These are phyloP conservation scores for Halophytophthora polymorphica DNA, from an alignment of 352 stramenopile genomes.

Conservation along the genomic window DNA sequence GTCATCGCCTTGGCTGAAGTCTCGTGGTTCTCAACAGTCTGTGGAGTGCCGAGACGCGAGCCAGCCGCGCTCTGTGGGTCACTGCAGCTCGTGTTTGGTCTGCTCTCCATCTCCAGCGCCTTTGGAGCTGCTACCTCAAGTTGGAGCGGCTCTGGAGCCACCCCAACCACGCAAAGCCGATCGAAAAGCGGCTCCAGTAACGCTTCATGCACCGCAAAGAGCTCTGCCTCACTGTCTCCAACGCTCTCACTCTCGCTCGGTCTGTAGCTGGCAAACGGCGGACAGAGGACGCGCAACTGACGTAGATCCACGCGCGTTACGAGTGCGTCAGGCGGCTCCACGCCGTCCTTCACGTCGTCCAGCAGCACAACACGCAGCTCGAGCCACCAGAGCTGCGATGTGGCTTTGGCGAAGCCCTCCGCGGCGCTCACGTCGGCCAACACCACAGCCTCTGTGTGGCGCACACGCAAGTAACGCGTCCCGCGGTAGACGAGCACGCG, in stretches of 20 bases:
- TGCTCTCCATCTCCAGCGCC: constrained; percentile 3
- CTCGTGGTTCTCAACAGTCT: not conserved
- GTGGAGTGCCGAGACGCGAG: not conserved
- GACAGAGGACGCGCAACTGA: constrained; percentile 29
- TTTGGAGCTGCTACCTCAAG: constrained; percentile 22
- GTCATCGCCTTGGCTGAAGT: not conserved
- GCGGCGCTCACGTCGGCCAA: constrained; percentile 45
- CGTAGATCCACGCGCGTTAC: constrained; percentile 34
- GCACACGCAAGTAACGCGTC: constrained; percentile 29
- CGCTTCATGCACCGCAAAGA: constrained; percentile 54
- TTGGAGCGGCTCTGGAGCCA: constrained; percentile 3
- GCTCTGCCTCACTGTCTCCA: constrained; percentile 19
- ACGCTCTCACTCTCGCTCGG: constrained; percentile 31
- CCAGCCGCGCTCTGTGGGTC: constrained; percentile 1
- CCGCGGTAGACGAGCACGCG: constrained; percentile 49
- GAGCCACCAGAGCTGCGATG: constrained; percentile 63
- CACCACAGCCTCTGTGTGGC: not conserved
- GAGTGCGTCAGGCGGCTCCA: constrained; percentile 7
- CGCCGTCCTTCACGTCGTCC: not conserved
- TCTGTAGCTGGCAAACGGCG: constrained; percentile 48
- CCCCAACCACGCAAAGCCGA: constrained; percentile 11
- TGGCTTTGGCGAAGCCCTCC: constrained; percentile 47
- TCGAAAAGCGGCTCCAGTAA: constrained; percentile 46
- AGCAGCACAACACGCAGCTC: constrained; percentile 41
- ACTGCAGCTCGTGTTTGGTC: not conserved